Evolutionary conservation across 2,329 filamentous ascomycete species (phyloP), one percentile per base, ranked within the genome.

Genomic region (Rachicladosporium sp.): DNA sequence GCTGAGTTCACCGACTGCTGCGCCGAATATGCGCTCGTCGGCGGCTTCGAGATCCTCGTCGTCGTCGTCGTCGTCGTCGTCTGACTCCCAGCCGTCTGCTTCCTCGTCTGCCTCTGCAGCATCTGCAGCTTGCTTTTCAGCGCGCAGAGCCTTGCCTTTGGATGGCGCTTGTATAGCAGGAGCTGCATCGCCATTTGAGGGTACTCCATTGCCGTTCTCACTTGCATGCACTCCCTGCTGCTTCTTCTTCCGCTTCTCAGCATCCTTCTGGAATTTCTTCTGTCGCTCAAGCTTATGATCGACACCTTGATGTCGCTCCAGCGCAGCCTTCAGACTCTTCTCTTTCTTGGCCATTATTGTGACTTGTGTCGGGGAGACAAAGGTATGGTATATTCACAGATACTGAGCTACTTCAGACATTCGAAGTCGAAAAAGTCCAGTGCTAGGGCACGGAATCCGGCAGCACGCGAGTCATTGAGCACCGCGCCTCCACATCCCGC

Each of bases 271-370:
- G 40, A 50, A 46, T 44, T 57, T 58, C 46, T 58, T 59, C 43
- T 60, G 54, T 11, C 83, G 78, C 60, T 89, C 83, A 38, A 85
- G 71, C 47, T 81, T 79, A 46, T 82, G 80, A 50, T 91, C 80
- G 35, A 72, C 65, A 23, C 74, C 74, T 54, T 73, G 69, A 43
- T 74, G 63, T 38, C 68, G 65, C 48, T 78, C 71, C 13, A 80
- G 68, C 35, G 74, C 73, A 33, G 66, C 59, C 43, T 76, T 68
- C 35, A 80, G 61, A 21, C 34, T 41, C 55, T 76, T 78, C 46
- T 69, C 69, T 41, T 56, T 57, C 48, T 70, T 71, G 36, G 59
- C 64, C 70, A 74, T 68, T 15, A 7, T 41, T 33, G 35, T 19
- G 27, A 15, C 21, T 29, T 36, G 35, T 41, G 19, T 29, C 23